Percentiles rank a stretch among this genome's conserved stretches.
Conservation (phyloP, 2,329 filamentous ascomycete species). For the Zasmidium citrigriseum region DNA sequence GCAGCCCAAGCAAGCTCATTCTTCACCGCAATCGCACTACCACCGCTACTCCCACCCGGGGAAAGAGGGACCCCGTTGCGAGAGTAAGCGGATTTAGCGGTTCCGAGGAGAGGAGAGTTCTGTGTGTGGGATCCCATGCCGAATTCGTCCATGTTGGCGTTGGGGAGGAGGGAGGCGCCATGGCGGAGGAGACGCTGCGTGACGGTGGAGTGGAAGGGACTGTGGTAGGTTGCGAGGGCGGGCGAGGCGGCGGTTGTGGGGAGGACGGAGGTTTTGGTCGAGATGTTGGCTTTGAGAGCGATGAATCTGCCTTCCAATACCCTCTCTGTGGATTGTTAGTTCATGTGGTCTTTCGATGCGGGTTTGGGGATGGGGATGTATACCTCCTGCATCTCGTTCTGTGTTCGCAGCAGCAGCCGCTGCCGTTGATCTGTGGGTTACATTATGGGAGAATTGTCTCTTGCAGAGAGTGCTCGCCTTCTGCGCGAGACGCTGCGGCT, state of each 20-base stretch:
- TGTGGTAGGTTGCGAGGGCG: slow-evolving; percentile 67
- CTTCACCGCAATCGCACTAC: slow-evolving; percentile 83
- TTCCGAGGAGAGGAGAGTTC: slow-evolving; percentile 63
- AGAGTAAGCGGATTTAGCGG: slow-evolving; percentile 58
- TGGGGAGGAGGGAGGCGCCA: slow-evolving; percentile 68
- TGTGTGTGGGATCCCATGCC: slow-evolving; percentile 87
- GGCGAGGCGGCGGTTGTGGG: slow-evolving; percentile 75
- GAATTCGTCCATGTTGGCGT: slow-evolving; percentile 88
- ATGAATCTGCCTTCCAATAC: slow-evolving; percentile 38
- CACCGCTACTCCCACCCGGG: slow-evolving; percentile 87
- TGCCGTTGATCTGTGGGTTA: not conserved
- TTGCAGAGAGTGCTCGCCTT: not conserved
- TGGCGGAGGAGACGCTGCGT: slow-evolving; percentile 65
- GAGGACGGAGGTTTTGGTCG: slow-evolving; percentile 36
- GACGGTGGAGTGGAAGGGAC: slow-evolving; percentile 82
- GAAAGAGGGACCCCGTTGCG: slow-evolving; percentile 51
- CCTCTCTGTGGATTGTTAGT: not conserved
- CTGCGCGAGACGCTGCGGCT: not conserved
- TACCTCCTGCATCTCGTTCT: not conserved
- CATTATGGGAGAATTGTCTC: slow-evolving; percentile 1
- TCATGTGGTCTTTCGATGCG: not conserved
- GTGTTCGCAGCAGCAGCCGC: not conserved
- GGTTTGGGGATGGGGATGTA: not conserved
- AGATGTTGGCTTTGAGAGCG: slow-evolving; percentile 55
- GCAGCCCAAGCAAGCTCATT: slow-evolving; percentile 66